phyloP scores from a whole-genome alignment of 805 yeast genomes.

The Sugiyamaella smithiae region DNA sequence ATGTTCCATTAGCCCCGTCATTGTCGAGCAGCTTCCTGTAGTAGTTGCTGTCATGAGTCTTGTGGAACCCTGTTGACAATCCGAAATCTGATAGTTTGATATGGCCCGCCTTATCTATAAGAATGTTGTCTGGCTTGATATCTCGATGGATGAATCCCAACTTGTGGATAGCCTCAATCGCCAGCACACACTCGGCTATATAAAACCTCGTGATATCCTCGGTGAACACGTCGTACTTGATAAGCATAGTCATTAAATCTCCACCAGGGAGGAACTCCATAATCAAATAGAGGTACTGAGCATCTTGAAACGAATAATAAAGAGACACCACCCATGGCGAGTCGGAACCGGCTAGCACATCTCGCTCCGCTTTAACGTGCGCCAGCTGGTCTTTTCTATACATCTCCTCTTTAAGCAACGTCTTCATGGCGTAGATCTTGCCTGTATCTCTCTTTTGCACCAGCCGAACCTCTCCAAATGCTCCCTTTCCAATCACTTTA shows the following conservation, averaged over 20 bases:
- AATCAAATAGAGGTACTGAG: conserved; percentile 68
- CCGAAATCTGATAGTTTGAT: conserved; percentile 74
- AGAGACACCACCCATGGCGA: conserved; percentile 87
- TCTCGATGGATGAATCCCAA: conserved; percentile 94
- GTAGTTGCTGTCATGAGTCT: conserved; percentile 87
- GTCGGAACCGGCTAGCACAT: conserved; percentile 86
- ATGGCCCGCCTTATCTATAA: conserved; percentile 76
- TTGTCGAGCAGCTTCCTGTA: conserved; percentile 79
- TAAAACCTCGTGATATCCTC: conserved; percentile 87
- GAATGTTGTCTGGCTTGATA: conserved; percentile 93
- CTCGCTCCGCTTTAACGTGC: conserved; percentile 94
- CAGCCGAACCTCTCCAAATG: conserved; percentile 94
- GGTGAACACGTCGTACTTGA: conserved; percentile 89
- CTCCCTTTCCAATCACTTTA: conserved; percentile 93
- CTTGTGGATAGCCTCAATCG: conserved; percentile 91
- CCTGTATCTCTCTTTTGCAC: conserved; percentile 93
- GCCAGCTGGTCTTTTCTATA: conserved; percentile 91
- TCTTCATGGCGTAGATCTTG: conserved; percentile 91
- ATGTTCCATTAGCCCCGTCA: conserved; percentile 37
- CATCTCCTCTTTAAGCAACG: conserved; percentile 86
- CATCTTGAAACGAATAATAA: conserved; percentile 78
- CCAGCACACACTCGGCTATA: conserved; percentile 94
- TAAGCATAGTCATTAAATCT: conserved; percentile 90
- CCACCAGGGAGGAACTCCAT: conserved; percentile 87
- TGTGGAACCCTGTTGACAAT: conserved; percentile 86